Evolutionary conservation across 1,284 basidiomycete genomes (phyloP).

Genomic region (Cronartium quercuum): DNA sequence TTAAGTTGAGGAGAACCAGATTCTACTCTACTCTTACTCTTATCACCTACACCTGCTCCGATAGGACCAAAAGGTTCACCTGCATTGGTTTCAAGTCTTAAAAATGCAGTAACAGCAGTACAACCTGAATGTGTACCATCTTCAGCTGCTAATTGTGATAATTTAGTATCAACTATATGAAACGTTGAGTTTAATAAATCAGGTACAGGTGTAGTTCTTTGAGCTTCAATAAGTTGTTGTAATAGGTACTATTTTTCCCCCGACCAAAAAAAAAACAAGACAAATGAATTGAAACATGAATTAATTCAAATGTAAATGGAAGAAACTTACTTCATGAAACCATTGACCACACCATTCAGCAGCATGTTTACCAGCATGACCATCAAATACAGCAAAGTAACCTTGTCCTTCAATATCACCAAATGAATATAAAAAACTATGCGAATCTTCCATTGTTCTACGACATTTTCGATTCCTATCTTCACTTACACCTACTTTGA

Average conservation of each 20-base stretch:
- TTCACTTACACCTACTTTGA: conserved; percentile 76
- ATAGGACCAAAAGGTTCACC: conserved; percentile 48
- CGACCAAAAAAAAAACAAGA: conserved; percentile 44
- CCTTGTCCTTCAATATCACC: conserved; percentile 85
- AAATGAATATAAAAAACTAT: conserved; percentile 92
- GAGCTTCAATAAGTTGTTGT: conserved; percentile 51
- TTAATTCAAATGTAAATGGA: not conserved
- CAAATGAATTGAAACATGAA: not conserved
- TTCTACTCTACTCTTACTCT: conserved; percentile 21
- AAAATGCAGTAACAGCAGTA: conserved; percentile 93
- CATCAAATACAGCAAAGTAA: conserved; percentile 97
- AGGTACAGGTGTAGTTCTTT: conserved; percentile 61
- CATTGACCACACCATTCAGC: conserved; percentile 98
- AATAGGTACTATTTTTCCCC: conserved; percentile 55
- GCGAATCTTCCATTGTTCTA: conserved; percentile 94
- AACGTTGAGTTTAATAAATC: conserved; percentile 90
- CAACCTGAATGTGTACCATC: conserved; percentile 93
- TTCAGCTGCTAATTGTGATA: conserved; percentile 73
- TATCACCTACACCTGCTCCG: conserved; percentile 38
- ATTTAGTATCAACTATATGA: conserved; percentile 75
- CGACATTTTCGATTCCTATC: conserved; percentile 75
- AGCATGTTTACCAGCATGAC: conserved; percentile 95
- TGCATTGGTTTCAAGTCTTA: conserved; percentile 75
- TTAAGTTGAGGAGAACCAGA: conserved; percentile 1
- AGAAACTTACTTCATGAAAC: conserved; percentile 72